Base-by-base conservation (phyloP, 139 green algal species). In the Chlorella sp. region DNA sequence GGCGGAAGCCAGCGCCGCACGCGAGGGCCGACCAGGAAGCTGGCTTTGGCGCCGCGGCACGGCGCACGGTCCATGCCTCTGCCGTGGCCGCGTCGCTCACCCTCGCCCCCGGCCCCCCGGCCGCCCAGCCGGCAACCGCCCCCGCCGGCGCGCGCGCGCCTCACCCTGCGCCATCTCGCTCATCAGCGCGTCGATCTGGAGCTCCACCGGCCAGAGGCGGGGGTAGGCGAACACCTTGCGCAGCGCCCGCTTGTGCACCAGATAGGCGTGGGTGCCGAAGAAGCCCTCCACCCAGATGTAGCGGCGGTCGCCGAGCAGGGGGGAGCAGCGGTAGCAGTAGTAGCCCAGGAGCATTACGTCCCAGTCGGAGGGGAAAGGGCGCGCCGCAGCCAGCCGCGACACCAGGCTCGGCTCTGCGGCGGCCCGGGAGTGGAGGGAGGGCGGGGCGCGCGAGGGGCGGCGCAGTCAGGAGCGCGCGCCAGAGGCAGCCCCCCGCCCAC, bases 171-270 rank as follows among this genome's bases (percentile, higher is more conserved):
- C n/a, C 4, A 29, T 43, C 43, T 23, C 38, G n/a, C 69, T 38
- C 53, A 75, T 53, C n/a, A n/a, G n/a, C 2, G 69, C 69, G 38
- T 75, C 69, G 15, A 75, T 75, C 53, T 75, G 69, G 38, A 67
- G 65, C 53, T 75, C 69, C 17, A 66, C 55, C 27, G 69, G 69
- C 53, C 55, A 56, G 38, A 75, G 69, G 40, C 19, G 53, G 8
- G 69, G 69, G 53, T 75, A 75, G 69, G 40, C 55, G 21, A 75
- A 75, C n/a, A 75, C 53, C 53, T 75, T 75, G 15, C 66, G 69
- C 69, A 75, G 69, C 14, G 53, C 69, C 8, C 69, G 36, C 23
- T 53, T 53, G 69, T 75, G 69, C 53, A 75, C 53, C 51, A 75
- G 27, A 53, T 75, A 75, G 27, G 38, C 51, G n/a, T 75, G 69